Evolutionary conservation across 2,329 filamentous ascomycete genomes (phyloP).

Genomic region (Stachybotrys elegans): DNA sequence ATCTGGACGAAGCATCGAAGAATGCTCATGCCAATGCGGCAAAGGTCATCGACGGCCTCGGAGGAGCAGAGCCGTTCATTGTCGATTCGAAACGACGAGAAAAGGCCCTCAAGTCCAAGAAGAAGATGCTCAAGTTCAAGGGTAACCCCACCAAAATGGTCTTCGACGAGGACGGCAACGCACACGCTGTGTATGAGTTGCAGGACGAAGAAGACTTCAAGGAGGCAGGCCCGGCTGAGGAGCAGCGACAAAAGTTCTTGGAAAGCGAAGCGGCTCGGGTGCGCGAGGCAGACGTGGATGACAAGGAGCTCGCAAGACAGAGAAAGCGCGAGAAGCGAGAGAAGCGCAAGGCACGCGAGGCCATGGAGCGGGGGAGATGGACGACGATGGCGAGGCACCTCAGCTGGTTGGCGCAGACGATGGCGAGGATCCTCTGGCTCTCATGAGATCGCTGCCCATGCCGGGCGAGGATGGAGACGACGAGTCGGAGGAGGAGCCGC

Average conservation of each 20-base stretch:
- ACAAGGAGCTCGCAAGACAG: constrained; percentile 75
- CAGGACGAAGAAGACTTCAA: constrained; percentile 79
- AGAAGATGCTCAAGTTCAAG: constrained; percentile 87
- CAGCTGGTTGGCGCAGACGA: constrained; percentile 34
- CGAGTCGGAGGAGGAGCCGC: constrained; percentile 36
- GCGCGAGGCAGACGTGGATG: constrained; percentile 68
- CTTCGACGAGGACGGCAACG: constrained; percentile 86
- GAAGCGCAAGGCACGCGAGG: constrained; percentile 63
- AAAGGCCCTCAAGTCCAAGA: constrained; percentile 93
- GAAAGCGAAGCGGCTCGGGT: constrained; percentile 69
- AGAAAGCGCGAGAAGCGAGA: constrained; percentile 73
- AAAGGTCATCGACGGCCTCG: constrained; percentile 62
- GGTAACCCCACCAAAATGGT: constrained; percentile 79
- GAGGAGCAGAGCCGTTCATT: constrained; percentile 68
- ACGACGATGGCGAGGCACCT: constrained; percentile 20
- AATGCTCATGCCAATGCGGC: constrained; percentile 35
- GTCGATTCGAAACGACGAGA: constrained; percentile 94
- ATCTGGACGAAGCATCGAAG: constrained; percentile 47
- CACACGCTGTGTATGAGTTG: constrained; percentile 83
- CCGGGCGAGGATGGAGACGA: constrained; percentile 29
- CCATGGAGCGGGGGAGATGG: constrained; percentile 33
- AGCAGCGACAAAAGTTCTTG: constrained; percentile 73
- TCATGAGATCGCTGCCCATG: constrained; percentile 54
- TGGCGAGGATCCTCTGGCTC: constrained; percentile 48
- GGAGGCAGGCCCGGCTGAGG: constrained; percentile 67